These are phyloP conservation scores for Volvox africanus DNA, from an alignment of 139 green algal genomes.

Conservation along the genomic window DNA sequence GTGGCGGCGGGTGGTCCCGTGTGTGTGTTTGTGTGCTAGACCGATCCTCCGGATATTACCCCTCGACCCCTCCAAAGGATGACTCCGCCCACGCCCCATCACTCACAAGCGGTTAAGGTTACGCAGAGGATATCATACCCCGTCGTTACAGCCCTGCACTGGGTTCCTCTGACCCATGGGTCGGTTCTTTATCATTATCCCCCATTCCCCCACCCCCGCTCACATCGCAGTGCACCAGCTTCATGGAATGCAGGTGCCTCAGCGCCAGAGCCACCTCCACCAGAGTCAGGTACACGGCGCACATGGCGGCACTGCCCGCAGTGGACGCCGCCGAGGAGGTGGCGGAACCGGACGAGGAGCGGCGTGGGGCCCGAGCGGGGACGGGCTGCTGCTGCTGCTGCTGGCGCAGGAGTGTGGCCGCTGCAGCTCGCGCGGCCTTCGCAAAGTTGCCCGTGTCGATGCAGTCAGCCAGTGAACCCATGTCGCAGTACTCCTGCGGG, in stretches of 20 bases:
- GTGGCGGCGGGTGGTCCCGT: too few species aligned
- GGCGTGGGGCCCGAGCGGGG: not conserved
- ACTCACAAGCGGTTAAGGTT: too few species aligned
- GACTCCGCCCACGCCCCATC: too few species aligned
- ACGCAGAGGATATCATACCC: too few species aligned
- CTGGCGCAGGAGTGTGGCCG: not conserved
- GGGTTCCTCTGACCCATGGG: too few species aligned
- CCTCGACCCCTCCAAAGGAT: too few species aligned
- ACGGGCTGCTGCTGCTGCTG: not conserved
- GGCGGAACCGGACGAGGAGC: not conserved
- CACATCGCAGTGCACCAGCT: slow-evolving; percentile 43
- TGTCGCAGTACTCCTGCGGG: slow-evolving; percentile 45
- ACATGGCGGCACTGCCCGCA: slow-evolving; percentile 2
- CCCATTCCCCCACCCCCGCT: not conserved
- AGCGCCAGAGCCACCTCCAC: slow-evolving; percentile 63
- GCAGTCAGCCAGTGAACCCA: slow-evolving; percentile 48
- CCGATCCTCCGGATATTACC: too few species aligned
- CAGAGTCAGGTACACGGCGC: slow-evolving; percentile 56
- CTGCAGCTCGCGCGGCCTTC: not conserved
- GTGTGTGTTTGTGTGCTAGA: too few species aligned
- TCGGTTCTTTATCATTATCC: too few species aligned
- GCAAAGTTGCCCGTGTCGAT: slow-evolving; percentile 42
- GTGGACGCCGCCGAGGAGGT: not conserved
- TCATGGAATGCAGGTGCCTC: slow-evolving; percentile 67
- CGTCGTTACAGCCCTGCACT: too few species aligned